These are phyloP conservation scores for Psilocybe tampanensis DNA, from an alignment of 768 basidiomycete species.

Conservation along the genomic window DNA sequence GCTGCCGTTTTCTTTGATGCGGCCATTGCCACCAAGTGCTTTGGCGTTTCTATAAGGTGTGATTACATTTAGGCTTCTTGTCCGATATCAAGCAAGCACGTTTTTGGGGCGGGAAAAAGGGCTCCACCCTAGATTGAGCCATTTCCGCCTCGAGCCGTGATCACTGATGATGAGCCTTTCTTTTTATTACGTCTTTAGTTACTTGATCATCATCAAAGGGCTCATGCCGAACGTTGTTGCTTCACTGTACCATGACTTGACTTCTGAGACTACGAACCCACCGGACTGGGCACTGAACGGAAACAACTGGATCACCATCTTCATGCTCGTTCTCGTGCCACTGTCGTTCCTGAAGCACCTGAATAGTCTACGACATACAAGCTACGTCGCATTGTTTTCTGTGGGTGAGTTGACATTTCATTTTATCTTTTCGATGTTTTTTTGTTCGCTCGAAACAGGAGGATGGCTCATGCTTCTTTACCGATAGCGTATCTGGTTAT, in stretches of 20 bases:
- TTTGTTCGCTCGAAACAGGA: background rate
- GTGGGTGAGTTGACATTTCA: constrained; percentile 59
- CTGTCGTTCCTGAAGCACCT: constrained; percentile 82
- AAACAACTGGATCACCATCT: constrained; percentile 79
- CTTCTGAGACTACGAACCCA: constrained; percentile 61
- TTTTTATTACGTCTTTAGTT: constrained; percentile 43
- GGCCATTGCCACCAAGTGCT: constrained; percentile 95
- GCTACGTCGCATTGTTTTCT: constrained; percentile 89
- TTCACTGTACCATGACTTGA: constrained; percentile 79
- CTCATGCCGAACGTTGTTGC: constrained; percentile 90
- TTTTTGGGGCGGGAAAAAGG: background rate
- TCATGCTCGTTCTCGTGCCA: constrained; percentile 78
- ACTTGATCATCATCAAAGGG: constrained; percentile 90
- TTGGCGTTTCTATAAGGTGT: constrained; percentile 92
- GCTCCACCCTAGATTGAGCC: constrained; percentile 2
- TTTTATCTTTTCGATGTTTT: background rate
- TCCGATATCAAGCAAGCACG: background rate
- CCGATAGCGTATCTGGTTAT: constrained; percentile 72
- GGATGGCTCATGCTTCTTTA: background rate
- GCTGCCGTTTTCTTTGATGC: constrained; percentile 90
- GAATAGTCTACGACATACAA: constrained; percentile 87
- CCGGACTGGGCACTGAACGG: constrained; percentile 79
- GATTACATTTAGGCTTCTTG: constrained; percentile 18
- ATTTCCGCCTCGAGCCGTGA: constrained; percentile 3
- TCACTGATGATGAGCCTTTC: background rate